phyloP scores from a whole-genome alignment of 2,329 filamentous ascomycete species.

The Leptographium procerum region DNA sequence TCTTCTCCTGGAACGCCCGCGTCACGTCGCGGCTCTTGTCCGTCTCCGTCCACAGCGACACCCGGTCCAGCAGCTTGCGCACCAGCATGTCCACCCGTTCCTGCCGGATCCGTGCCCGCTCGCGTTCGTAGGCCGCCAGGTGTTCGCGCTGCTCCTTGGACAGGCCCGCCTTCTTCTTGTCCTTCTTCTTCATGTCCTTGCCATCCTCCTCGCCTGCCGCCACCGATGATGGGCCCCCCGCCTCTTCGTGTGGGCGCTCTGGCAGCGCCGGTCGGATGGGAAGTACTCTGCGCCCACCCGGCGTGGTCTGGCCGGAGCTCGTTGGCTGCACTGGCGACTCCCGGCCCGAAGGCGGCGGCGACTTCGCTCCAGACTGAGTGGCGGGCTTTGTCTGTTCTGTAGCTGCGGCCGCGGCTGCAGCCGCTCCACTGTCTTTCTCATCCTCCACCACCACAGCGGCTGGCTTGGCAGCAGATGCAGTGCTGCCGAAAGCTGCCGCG shows the following conservation, averaged over 20 bases:
- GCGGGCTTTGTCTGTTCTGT: neutral
- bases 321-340: constrained; percentile 19
- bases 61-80: constrained; percentile 76
- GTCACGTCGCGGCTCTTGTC: constrained; percentile 83
- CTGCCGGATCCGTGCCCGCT: constrained; percentile 72
- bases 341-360: neutral
- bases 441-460: constrained; percentile 29
- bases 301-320: constrained; percentile 27
- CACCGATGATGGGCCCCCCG: constrained; percentile 47
- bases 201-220: constrained; percentile 58
- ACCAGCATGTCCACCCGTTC: constrained; percentile 75
- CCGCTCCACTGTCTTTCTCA: constrained; percentile 19
- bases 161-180: constrained; percentile 61
- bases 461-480: constrained; percentile 14
- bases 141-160: constrained; percentile 90
- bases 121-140: constrained; percentile 74
- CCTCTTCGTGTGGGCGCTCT: constrained; percentile 71
- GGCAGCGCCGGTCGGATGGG: constrained; percentile 77
- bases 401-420: neutral
- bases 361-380: neutral
- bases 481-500: constrained; percentile 19
- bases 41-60: constrained; percentile 94
- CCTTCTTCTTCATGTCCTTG: constrained; percentile 51
- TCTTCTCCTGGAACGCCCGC: constrained; percentile 85
- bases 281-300: constrained; percentile 35